phyloP scores from a whole-genome alignment of 345 rosid genomes.

The Excoecaria cochinchinensis region DNA sequence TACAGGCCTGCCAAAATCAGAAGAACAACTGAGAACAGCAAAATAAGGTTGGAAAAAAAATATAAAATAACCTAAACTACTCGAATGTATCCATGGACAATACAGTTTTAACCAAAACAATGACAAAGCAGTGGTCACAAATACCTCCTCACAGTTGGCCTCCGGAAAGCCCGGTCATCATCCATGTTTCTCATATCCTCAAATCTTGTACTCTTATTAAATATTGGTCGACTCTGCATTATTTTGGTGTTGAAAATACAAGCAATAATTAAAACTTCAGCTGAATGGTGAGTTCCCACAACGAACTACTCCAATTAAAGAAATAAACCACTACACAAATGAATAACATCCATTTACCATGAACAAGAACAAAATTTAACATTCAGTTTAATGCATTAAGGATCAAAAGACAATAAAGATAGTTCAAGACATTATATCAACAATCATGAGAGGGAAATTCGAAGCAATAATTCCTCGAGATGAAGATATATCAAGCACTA shows the following conservation, averaged over 20 bases:
- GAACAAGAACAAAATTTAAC: neutral
- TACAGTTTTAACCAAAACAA: neutral
- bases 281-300: neutral
- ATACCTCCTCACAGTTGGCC: slow-evolving; percentile 81
- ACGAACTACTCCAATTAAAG: neutral
- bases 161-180: slow-evolving; percentile 73
- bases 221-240: slow-evolving; percentile 93
- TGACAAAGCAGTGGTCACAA: neutral
- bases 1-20: slow-evolving; percentile 47
- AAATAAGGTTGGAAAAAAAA: neutral
- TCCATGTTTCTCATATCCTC: slow-evolving; percentile 85
- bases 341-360: neutral
- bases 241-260: slow-evolving; percentile 10
- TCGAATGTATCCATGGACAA: neutral
- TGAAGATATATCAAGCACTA: neutral
- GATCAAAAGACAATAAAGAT: neutral
- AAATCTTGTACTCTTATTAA: slow-evolving; percentile 96
- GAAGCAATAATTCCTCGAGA: no score
- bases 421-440: neutral
- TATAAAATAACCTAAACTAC: neutral
- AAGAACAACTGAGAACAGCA: neutral
- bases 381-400: neutral
- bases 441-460: neutral
- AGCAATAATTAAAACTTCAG: neutral
- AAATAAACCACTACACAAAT: neutral